phyloP scores from a whole-genome alignment of 1,284 basidiomycete species.

The Ganoderma sp. region DNA sequence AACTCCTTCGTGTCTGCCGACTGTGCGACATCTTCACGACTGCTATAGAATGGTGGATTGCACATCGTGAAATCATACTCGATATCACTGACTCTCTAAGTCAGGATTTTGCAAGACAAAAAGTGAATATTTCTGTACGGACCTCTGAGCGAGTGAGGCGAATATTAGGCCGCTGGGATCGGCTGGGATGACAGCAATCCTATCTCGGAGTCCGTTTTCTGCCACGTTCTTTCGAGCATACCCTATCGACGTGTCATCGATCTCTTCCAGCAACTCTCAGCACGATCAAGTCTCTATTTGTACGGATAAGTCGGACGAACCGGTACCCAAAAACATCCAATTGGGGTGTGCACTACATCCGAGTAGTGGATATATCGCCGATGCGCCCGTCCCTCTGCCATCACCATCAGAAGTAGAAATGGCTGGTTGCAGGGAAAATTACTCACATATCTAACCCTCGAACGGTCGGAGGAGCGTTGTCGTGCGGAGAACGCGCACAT shows the following conservation, averaged over 20 bases:
- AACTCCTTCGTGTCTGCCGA: slow-evolving; percentile 68
- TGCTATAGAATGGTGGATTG: slow-evolving; percentile 93
- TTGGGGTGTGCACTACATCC: slow-evolving; percentile 59
- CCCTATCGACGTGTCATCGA: slow-evolving; percentile 65
- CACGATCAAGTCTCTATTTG: slow-evolving; percentile 1
- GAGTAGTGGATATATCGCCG: slow-evolving; percentile 88
- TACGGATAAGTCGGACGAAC: slow-evolving; percentile 45
- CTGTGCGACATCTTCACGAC: slow-evolving; percentile 66
- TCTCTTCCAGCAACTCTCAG: slow-evolving; percentile 52
- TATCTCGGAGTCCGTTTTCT: slow-evolving; percentile 56
- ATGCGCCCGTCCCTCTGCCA: slow-evolving; percentile 88
- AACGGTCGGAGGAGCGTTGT: slow-evolving; percentile 9
- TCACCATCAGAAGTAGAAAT: not conserved
- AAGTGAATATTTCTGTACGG: not conserved
- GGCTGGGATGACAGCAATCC: slow-evolving; percentile 56
- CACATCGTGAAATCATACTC: slow-evolving; percentile 85
- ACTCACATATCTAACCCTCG: slow-evolving; percentile 63
- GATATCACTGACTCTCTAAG: slow-evolving; percentile 22
- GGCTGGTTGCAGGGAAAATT: not conserved
- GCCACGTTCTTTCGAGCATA: slow-evolving; percentile 62
- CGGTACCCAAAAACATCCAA: slow-evolving; percentile 75
- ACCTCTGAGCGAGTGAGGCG: slow-evolving; percentile 17
- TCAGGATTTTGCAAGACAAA: not conserved
- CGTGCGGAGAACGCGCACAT: slow-evolving; percentile 20
- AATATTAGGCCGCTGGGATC: slow-evolving; percentile 49